Percentiles rank a stretch among this genome's conserved stretches.
Evolutionary conservation across 106 monocot genomes (phyloP).

Genomic region (Xerophyta viscosa): DNA sequence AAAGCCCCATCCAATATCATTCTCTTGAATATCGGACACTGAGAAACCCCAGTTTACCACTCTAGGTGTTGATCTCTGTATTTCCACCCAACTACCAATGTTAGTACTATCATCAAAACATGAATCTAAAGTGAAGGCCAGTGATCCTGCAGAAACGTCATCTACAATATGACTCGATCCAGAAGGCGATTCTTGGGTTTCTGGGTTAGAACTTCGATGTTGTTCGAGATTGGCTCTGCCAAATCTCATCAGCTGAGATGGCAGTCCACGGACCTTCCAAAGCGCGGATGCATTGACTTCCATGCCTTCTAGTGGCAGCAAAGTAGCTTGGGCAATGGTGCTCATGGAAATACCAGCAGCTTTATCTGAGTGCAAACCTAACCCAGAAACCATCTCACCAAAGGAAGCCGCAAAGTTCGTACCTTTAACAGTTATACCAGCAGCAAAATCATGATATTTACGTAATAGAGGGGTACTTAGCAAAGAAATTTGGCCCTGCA

Average conservation of each 20-base stretch:
- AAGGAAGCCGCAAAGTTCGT: conserved; percentile 37
- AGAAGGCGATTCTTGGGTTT: not conserved
- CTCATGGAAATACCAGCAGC: conserved; percentile 14
- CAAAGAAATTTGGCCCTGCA: conserved; percentile 21
- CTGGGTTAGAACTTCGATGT: not conserved
- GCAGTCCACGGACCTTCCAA: conserved; percentile 26
- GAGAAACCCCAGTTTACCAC: conserved; percentile 46
- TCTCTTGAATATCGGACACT: conserved; percentile 54
- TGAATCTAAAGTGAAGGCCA: conserved; percentile 61
- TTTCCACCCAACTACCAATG: conserved; percentile 62
- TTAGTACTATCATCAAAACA: conserved; percentile 44
- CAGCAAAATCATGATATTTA: conserved; percentile 38
- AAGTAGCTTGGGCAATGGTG: conserved; percentile 52
- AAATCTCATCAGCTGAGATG: conserved; percentile 23
- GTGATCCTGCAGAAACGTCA: conserved; percentile 16
- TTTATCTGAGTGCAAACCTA: not conserved
- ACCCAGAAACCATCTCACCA: conserved; percentile 43
- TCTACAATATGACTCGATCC: not conserved
- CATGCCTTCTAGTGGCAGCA: conserved; percentile 40
- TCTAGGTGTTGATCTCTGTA: conserved; percentile 26
- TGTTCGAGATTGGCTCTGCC: conserved; percentile 12
- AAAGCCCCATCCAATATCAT: conserved; percentile 81
- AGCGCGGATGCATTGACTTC: conserved; percentile 47
- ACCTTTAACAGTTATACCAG: conserved; percentile 42
- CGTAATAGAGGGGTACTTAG: conserved; percentile 41